phyloP scores from a whole-genome alignment of 2,329 filamentous ascomycete genomes.

The Penicillium italicum region DNA sequence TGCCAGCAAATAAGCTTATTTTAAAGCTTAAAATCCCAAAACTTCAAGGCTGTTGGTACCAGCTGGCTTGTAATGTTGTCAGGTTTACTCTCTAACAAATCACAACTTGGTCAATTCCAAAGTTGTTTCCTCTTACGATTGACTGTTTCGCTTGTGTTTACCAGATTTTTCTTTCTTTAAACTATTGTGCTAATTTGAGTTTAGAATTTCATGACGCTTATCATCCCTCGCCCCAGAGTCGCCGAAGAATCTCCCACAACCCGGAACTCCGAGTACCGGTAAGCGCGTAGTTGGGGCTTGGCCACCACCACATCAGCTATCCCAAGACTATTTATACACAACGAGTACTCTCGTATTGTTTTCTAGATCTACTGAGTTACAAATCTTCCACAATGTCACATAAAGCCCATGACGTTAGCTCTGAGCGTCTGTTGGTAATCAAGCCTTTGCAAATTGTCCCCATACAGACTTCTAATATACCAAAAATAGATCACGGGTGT shows the following conservation, averaged over 20 bases:
- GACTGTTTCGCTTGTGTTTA: too few relatives aligned
- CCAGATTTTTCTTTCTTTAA: too few relatives aligned
- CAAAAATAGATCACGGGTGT: conserved; percentile 4
- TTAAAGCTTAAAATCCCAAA: too few relatives aligned
- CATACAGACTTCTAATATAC: neutral
- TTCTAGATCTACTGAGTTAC: neutral
- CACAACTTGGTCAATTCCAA: too few relatives aligned
- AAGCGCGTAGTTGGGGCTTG: neutral
- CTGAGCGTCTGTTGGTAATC: neutral
- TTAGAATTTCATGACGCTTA: too few relatives aligned
- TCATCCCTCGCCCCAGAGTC: neutral
- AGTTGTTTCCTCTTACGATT: too few relatives aligned
- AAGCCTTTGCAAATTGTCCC: neutral
- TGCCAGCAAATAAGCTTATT: too few relatives aligned
- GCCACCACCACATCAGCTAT: neutral
- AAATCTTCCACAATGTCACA: neutral
- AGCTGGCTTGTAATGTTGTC: too few relatives aligned
- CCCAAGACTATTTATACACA: neutral
- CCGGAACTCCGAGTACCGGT: neutral
- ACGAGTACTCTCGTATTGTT: neutral
- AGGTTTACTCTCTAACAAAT: too few relatives aligned
- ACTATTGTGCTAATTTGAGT: too few relatives aligned
- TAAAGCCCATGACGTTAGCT: neutral
- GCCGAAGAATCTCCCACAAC: neutral
- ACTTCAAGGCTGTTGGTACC: too few relatives aligned